Evolutionary conservation across 176 grass and related monocot species (phyloP).

Genomic region (Musa beccarii): DNA sequence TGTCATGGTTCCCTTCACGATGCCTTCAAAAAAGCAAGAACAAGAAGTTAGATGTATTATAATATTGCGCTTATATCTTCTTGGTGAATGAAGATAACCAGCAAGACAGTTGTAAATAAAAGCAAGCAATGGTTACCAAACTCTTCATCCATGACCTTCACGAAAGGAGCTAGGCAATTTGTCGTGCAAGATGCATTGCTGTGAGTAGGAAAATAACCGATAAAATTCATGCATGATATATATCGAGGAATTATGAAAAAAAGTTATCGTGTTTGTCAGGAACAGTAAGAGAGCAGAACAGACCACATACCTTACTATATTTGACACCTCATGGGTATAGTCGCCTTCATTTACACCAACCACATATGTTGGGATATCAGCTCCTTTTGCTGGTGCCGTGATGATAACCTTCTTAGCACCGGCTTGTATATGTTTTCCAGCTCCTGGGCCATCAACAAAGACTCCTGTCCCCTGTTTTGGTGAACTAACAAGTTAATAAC

Average conservation of each 20-base stretch:
- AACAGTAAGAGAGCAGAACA: neutral
- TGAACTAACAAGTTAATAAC: neutral
- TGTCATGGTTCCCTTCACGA: constrained; percentile 98
- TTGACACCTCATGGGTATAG: constrained; percentile 61
- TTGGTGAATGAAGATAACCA: neutral
- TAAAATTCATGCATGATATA: neutral
- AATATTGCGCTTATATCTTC: neutral
- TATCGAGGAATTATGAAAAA: neutral
- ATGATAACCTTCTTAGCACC: constrained; percentile 98
- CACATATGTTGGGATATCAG: constrained; percentile 93
- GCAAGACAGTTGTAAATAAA: neutral
- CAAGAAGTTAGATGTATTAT: neutral
- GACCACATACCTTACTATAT: constrained; percentile 63
- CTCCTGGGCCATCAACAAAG: constrained; percentile 88
- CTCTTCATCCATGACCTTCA: constrained; percentile 85
- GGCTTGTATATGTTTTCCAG: constrained; percentile 96
- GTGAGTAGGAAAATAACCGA: constrained; percentile 10
- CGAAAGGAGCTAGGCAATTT: constrained; percentile 96
- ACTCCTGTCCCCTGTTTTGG: constrained; percentile 78
- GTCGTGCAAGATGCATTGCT: constrained; percentile 99
- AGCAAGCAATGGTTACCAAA: constrained; percentile 39
- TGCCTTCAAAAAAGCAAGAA: constrained; percentile 31
- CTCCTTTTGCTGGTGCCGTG: constrained; percentile 93
- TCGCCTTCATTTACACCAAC: constrained; percentile 91
- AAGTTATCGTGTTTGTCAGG: neutral